Base-by-base conservation (phyloP, 148 eudicot genomes). In the Nepenthes mirabilis region DNA sequence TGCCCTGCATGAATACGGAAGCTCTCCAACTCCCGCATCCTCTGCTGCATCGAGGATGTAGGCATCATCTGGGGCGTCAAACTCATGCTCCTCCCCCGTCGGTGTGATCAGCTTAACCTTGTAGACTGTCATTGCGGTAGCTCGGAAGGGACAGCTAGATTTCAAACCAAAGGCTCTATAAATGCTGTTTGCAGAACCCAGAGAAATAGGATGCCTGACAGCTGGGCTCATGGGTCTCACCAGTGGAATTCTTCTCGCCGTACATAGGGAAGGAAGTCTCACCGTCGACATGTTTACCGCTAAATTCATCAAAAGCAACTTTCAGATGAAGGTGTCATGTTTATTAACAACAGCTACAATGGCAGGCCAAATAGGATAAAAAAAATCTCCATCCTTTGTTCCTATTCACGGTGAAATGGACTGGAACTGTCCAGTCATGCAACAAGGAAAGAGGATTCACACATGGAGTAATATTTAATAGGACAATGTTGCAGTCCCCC, bases 1-100 rank as follows among this genome's bases (percentile, higher is more conserved):
- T 6, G 97, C 97, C 72, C 97, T 75, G 80, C 95, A 90, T 2
- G 95, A 90, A 64, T 86, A 90, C 1, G 97, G 95, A 5, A 90
- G 68, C 50, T 90, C 97, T 6, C 58, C 58, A 0, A 90, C 2
- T 5, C 97, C 95, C 0, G 88, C 88, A 13, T 70, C 52, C 72
- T 90, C 97, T 0, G 97, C 95, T 2, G 97, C 54, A 60, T 90
- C 97, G 2, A 90, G 85, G 72, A 90, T 67, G 80, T 82, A 90
- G 1, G 61, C 7, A 34, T 83, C 94, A 45, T 83, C 90, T 0
- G 97, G 90, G 1, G 89, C 97, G 0, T 86, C 86, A 66, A 90
- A 83, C 66, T 77, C 97, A 1, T 68, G 52, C 63, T 81, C 90
- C 12, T 61, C 70, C 0, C 97, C 97, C 1, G 82, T 73, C 1